phyloP scores from a whole-genome alignment of 805 yeast species.

The Spathaspora passalidarum region DNA sequence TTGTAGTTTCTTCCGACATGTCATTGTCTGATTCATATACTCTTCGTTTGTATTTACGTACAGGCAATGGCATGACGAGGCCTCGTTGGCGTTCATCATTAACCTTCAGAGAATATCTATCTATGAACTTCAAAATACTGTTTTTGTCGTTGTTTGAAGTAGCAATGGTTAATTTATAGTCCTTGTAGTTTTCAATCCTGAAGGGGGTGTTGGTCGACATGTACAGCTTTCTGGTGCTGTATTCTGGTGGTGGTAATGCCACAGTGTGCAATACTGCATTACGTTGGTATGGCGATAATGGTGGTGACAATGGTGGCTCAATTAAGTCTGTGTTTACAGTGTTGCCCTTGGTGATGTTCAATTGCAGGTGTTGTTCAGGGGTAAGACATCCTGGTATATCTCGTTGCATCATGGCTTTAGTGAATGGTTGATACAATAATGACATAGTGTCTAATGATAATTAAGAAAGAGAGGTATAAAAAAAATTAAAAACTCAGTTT shows the following conservation, averaged over 20 bases:
- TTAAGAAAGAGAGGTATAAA: neutral
- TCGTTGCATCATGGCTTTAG: constrained; percentile 3
- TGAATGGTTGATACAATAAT: constrained; percentile 5
- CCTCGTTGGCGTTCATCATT: constrained; percentile 5
- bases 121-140: constrained; percentile 53
- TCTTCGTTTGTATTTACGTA: constrained; percentile 15
- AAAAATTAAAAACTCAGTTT: neutral
- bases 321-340: neutral
- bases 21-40: constrained; percentile 33
- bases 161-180: constrained; percentile 48
- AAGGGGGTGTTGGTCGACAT: constrained; percentile 30
- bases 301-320: constrained; percentile 41
- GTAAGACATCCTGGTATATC: constrained; percentile 6
- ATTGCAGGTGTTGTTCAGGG: constrained; percentile 3
- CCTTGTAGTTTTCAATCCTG: constrained; percentile 47
- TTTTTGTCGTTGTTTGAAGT: constrained; percentile 41
- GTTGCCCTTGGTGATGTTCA: neutral
- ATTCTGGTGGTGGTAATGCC: constrained; percentile 4
- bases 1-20: constrained; percentile 19
- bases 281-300: constrained; percentile 42
- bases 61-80: constrained; percentile 6
- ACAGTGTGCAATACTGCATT: constrained; percentile 2
- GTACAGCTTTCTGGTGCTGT: constrained; percentile 12
- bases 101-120: constrained; percentile 43
- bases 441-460: constrained; percentile 4